A percentile compares a stretch with the other conserved stretches of the same genome.
These are phyloP conservation scores for Melaleuca alternifolia DNA, from an alignment of 345 rosid species.

Conservation along the genomic window DNA sequence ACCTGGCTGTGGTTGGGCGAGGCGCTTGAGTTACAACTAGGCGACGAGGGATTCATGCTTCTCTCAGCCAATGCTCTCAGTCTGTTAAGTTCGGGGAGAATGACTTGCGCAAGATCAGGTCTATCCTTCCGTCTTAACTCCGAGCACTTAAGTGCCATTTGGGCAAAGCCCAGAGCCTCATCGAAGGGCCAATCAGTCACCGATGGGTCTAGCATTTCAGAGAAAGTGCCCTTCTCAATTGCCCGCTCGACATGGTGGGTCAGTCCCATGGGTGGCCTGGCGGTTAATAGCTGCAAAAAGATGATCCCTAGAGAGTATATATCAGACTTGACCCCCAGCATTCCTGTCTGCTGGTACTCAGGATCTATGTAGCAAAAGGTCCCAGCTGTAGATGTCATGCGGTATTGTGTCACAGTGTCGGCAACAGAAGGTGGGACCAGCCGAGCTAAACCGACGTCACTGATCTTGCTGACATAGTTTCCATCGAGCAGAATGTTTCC, in stretches of 20 bases:
- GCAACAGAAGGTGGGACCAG: constrained; percentile 6
- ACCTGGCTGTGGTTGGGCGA: constrained; percentile 1
- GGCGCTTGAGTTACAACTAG: not conserved
- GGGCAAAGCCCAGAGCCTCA: constrained; percentile 2
- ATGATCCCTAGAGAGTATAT: constrained; percentile 14
- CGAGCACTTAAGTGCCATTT: constrained; percentile 4
- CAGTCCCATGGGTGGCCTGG: constrained; percentile 9
- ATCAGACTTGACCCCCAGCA: constrained; percentile 9
- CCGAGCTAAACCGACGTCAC: constrained; percentile 12
- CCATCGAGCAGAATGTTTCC: constrained; percentile 6
- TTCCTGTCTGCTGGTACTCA: constrained; percentile 12
- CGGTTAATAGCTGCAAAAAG: constrained; percentile 7
- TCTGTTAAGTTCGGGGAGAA: constrained; percentile 5
- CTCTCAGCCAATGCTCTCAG: constrained; percentile 5
- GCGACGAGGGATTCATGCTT: not conserved
- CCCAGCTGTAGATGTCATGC: constrained; percentile 8
- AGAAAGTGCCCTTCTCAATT: constrained; percentile 1
- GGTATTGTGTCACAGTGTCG: constrained; percentile 4
- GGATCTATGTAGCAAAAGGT: constrained; percentile 14
- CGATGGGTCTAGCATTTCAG: constrained; percentile 2
- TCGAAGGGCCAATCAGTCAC: constrained; percentile 5
- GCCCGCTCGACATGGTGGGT: constrained; percentile 1
- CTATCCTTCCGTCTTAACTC: constrained; percentile 10
- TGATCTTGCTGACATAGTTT: constrained; percentile 6
- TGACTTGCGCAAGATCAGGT: constrained; percentile 2